Percentiles rank a stretch among this genome's conserved stretches.
Evolutionary conservation across 225 moss, liverwort and hornwort genomes (phyloP).

Genomic region (Marchantia polymorpha): DNA sequence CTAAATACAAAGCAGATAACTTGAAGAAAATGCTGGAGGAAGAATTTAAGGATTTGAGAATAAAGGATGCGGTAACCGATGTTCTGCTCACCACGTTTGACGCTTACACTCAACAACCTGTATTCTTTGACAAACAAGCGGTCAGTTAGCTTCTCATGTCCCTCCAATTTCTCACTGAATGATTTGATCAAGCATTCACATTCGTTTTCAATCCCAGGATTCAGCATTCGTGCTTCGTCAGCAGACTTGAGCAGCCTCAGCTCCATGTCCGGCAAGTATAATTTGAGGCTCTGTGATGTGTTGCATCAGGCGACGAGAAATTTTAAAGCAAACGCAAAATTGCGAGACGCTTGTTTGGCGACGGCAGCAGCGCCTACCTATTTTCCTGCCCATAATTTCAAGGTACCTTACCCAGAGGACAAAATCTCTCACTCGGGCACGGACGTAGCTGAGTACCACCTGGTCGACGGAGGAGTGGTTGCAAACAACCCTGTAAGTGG

Average conservation of each 20-base stretch:
- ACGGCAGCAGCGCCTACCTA: conserved; percentile 65
- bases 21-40: background rate
- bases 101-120: background rate
- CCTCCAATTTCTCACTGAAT: too few species aligned
- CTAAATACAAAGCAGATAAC: background rate
- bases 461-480: conserved; percentile 56
- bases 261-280: too few species aligned
- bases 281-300: too few species aligned
- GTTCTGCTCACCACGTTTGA: background rate
- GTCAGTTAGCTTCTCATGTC: background rate
- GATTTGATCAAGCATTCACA: too few species aligned
- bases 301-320: too few species aligned
- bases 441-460: conserved; percentile 41
- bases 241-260: too few species aligned
- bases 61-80: background rate
- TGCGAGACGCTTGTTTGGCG: conserved; percentile 49
- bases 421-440: conserved; percentile 3
- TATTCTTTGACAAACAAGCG: background rate
- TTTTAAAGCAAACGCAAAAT: conserved; percentile 33
- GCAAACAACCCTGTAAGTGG: conserved; percentile 58
- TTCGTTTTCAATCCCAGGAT: too few species aligned
- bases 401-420: conserved; percentile 28
- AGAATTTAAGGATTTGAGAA: background rate
- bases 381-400: conserved; percentile 52
- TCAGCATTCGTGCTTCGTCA: too few species aligned